Base-by-base conservation (phyloP, 345 rosid genomes). In the Rhodomyrtus tomentosa region DNA sequence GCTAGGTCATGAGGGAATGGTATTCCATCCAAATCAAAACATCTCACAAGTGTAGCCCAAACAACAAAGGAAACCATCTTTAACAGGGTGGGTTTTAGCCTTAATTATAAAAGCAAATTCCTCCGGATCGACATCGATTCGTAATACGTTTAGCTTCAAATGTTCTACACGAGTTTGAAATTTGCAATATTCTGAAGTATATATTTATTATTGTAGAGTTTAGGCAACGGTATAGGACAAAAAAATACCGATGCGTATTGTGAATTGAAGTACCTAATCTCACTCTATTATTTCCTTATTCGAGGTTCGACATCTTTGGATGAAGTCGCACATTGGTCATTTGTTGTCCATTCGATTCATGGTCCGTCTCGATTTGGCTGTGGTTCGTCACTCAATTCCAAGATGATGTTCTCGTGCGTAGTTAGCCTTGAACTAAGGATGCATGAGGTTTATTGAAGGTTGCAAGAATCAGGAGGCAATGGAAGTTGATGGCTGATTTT, bases 251-350 rank as follows among this genome's bases (percentile, higher is more conserved):
- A 58, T 27, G 27, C 20, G 9, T 18, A 27, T 58, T 58, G 20
- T 9, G 9, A 27, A 56, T 2, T n/a, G n/a, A 56, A 12, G 20
- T n/a, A 13, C 20, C 2, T 14, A 27, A 27, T 58, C 38, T 58
- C 2, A 27, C 7, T 6, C 12, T 14, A 22, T 59, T 5, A 29
- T 59, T 59, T 6, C 5, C 6, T n/a, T 59, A 3, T 27, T 6
- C 0, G 5, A 1, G 36, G 8, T 29, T 16, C 3, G 12, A 62
- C 22, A 32, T 16, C 42, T 62, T 62, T 62, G 0, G 22, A 32
- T 0, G 3, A 7, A 0, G 74, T 24, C 22, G 27, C 42, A 16
- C 6, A 0, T 29, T 7, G 42, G 11, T 7, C 74, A 62, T 32
- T 7, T 14, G 22, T 29, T 5, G 2, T 62, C 3, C 74, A 29